phyloP scores from a whole-genome alignment of 2,329 filamentous ascomycete genomes.

The Claviceps sp. region DNA sequence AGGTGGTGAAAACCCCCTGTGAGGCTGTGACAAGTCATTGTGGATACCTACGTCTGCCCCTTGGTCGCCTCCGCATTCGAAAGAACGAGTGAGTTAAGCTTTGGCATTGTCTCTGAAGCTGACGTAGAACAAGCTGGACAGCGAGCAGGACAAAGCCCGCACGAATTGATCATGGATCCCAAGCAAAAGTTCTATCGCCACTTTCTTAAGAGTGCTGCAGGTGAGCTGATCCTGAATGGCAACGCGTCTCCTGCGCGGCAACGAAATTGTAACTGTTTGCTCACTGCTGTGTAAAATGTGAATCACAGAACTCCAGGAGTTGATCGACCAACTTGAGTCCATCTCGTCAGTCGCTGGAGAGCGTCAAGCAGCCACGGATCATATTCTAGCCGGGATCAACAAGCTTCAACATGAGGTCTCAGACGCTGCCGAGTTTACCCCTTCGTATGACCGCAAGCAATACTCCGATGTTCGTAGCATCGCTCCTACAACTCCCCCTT shows the following conservation, averaged over 20 bases:
- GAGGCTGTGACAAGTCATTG: too few species aligned
- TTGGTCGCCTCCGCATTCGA: too few species aligned
- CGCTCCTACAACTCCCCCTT: neutral
- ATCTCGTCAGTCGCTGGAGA: constrained; percentile 53
- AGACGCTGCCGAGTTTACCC: constrained; percentile 69
- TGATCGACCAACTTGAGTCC: constrained; percentile 55
- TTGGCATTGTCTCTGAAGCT: neutral
- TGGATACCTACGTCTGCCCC: too few species aligned
- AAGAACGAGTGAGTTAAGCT: neutral
- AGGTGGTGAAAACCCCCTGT: too few species aligned
- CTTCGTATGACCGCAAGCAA: constrained; percentile 77
- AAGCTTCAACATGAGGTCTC: constrained; percentile 72
- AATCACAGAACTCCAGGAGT: constrained; percentile 54
- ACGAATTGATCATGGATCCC: constrained; percentile 18
- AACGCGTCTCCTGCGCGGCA: neutral
- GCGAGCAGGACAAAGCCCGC: neutral
- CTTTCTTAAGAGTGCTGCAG: constrained; percentile 62
- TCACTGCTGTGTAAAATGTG: neutral
- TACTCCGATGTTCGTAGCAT: constrained; percentile 55
- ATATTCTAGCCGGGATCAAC: constrained; percentile 67
- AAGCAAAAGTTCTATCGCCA: constrained; percentile 77
- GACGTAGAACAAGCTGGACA: neutral
- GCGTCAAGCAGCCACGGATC: constrained; percentile 67
- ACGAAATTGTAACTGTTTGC: neutral
- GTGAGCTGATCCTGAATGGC: constrained; percentile 32